Base-by-base conservation (phyloP, 2,329 filamentous ascomycete species). In the Nemania abortiva region DNA sequence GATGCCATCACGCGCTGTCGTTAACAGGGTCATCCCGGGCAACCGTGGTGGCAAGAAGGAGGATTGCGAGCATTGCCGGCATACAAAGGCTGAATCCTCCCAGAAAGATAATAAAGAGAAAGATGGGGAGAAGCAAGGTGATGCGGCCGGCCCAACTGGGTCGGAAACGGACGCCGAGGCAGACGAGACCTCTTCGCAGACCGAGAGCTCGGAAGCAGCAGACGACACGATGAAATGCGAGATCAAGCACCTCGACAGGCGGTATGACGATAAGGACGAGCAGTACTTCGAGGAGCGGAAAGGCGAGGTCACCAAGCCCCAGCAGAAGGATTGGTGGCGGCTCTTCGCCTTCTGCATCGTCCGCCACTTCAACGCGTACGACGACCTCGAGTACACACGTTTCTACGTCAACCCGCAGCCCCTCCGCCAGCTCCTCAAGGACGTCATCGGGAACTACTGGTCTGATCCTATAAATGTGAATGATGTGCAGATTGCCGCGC, bases 291-390 rank as follows among this genome's bases (percentile, higher is more conserved):
- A 47, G 37, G 76, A 79, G 69, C 73, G 76, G 7, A 71, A 74
- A 61, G 71, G 74, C 3, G 75, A 76, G 27, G 63, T 70, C 11
- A 37, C 66, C 24, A 70, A 70, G 31, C 71, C 68, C 2, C 72
- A 77, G 57, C 71, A 74, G 65, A 71, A 71, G 55, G 71, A 74
- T 64, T 79, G 77, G 77, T 79, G 77, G 76, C 72, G 70, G 10
- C 52, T 74, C 6, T 79, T 71, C 55, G 75, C 78, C n/a, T 77
- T 78, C 49, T 79, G 77, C 63, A 45, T 79, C 6, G 75, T 79
- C 29, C 54, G 56, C 9, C 29, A 22, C 20, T 65, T 65, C 18
- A 37, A 60, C 22, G 55, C 72, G 0, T 53, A 70, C 39, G 77
- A 73, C 50, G 67, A 76, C 27, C 61, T 64, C 6, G 66, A 76